Percentiles rank a stretch among this genome's conserved stretches.
Conservation (phyloP, 108 stramenopile genomes). For the Pseudonitzschia multiseries region DNA sequence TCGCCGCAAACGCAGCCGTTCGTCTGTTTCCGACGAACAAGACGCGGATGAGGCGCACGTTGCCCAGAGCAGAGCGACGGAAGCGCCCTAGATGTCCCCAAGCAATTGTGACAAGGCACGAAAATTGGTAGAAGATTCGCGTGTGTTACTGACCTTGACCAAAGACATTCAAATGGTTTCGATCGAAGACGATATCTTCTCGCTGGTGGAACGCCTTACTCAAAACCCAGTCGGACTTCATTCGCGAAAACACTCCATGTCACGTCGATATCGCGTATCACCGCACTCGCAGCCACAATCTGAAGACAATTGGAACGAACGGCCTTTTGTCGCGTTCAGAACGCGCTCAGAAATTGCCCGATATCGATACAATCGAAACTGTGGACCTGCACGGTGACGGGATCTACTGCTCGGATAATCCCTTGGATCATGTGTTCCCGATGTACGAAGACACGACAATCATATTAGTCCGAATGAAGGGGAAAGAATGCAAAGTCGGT, state of each 20-base stretch:
- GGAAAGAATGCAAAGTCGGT: not conserved
- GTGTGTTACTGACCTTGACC: not conserved
- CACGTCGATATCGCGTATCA: not conserved
- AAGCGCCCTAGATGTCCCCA: too few species aligned
- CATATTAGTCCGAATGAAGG: conserved; percentile 1
- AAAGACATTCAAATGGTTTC: not conserved
- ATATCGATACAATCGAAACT: not conserved
- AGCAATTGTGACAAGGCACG: too few species aligned
- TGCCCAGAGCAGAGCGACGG: too few species aligned
- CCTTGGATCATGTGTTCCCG: not conserved
- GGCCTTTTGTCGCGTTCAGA: not conserved
- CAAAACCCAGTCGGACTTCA: not conserved
- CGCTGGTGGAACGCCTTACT: not conserved
- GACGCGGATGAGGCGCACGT: too few species aligned
- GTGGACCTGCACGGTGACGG: not conserved
- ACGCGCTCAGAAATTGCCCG: not conserved
- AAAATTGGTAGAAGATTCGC: too few species aligned
- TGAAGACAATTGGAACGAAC: not conserved
- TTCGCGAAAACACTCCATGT: not conserved
- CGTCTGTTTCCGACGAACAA: too few species aligned
- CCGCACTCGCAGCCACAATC: not conserved
- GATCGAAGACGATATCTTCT: too few species aligned
- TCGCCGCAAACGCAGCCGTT: too few species aligned
- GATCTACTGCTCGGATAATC: not conserved
- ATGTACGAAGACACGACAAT: not conserved